Evolutionary conservation across 2,329 filamentous ascomycete genomes (phyloP), one percentile per base, ranked within the genome.

Genomic region (Orbilia ellipsospora): DNA sequence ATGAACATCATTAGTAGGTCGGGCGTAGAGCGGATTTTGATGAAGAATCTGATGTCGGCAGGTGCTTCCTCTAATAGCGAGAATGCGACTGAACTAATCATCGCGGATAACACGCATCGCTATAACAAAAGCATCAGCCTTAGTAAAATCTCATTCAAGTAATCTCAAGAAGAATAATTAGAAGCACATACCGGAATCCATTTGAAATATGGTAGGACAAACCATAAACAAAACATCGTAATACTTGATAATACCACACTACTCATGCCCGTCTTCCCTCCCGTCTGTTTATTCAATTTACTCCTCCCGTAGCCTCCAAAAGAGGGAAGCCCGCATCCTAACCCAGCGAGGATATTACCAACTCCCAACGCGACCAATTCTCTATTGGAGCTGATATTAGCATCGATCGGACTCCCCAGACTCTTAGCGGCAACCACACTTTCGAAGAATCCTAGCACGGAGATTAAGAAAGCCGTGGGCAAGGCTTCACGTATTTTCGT

Each of bases 261-360:
- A 83, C 92, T 95, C 91, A 98, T 96, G 0, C 94, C 94, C 1
- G 92, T 97, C 82, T 90, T 92, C 31, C 93, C 94, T 42, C 95
- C 95, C 0, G 95, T 98, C 59, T 91, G 91, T 78, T 90, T 90
- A 83, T 97, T 98, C 78, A 99, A 91, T 82, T 98, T 98, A 83
- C 93, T 97, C 81, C 95, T 87, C 8, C 94, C 95, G 81, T 99
- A 99, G 7, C 95, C 95, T 16, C 95, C 95, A 85, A 99, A 99
- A 0, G 93, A 92, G 5, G 95, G 95, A 20, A 99, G 85, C 18
- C 92, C 90, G 89, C 94, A 93, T 83, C 98, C 98, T 80, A 93
- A 91, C 1, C 93, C 92, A 7, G 94, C 94, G 2, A 96, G 84
- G n/a, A 98, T 84, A 82, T 99, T 99, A 12, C 94, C 93, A 5